Evolutionary conservation across 2,329 filamentous ascomycete genomes (phyloP), one percentile per base, ranked within the genome.

Genomic region (Juglanconis juglandina): DNA sequence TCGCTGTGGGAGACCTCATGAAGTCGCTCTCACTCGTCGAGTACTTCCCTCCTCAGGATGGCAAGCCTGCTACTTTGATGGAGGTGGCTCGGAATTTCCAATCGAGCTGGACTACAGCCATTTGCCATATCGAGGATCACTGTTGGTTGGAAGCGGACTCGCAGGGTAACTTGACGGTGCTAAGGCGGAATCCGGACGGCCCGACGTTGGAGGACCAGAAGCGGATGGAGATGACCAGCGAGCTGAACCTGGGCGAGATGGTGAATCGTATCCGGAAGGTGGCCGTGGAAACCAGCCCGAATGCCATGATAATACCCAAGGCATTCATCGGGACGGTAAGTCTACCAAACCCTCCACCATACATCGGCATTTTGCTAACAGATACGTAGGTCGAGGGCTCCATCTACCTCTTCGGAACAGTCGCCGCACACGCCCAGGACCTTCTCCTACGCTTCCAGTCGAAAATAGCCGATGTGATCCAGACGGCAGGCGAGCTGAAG

Each of bases 1-100:
- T 99, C 64, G 91, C 90, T 0, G 87, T 98, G 9, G 90, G 89
- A 0, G 95, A 99, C 70, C 77, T 99, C 50, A 97, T 96, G 90
- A 97, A 98, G 76, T 96, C 91, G 1, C 80, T 96, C 32, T 87
- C 89, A 1, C 77, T 98, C 5, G 79, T 97, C 8, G 81, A 95
- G 69, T 95, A 89, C 69, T 78, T 81, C 0, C 81, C 81, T 3
- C 82, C 85, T 2, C 72, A 79, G 30, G 75, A 83, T 3, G 85
- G 82, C 1, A 73, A 83, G n/a, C 75, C 81, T 10, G 84, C 88
- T 57, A 83, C 79, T 56, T 79, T 98, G 7, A 79, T 80, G 0
- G 92, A 96, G 77, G 79, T 90, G 3, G 90, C 89, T 3, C 84
- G 93, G 24, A 91, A 97, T 70, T 92, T 88, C 67, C 87, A 94